Conservation (phyloP, 169 alveolate species). For the Ichthyophthirius multifiliis region DNA sequence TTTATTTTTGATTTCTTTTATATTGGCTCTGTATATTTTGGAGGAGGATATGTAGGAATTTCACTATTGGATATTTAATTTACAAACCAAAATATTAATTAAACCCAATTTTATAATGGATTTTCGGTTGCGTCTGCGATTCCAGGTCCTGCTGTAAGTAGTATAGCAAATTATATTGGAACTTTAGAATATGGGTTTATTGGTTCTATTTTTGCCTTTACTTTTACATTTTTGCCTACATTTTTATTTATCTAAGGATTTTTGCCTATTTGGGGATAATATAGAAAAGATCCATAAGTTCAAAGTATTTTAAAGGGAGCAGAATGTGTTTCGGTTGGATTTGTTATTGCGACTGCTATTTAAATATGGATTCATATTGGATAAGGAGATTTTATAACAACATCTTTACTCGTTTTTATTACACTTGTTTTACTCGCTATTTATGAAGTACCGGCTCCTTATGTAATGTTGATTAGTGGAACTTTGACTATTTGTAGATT, state of each 20-base stretch:
- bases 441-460: slow-evolving; percentile 9
- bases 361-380: not conserved
- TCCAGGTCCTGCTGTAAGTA: slow-evolving; percentile 13
- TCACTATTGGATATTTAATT: not conserved
- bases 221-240: not conserved
- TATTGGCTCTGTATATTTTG: slow-evolving; percentile 4
- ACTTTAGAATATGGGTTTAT: not conserved
- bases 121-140: not conserved
- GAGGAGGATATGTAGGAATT: slow-evolving; percentile 17
- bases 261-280: not conserved
- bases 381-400: not conserved
- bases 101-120: slow-evolving; percentile 5
- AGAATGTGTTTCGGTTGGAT: not conserved
- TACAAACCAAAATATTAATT: not conserved
- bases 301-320: not conserved
- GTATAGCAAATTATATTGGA: slow-evolving; percentile 9
- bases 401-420: not conserved
- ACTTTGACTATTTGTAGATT: not conserved
- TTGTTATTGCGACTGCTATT: not conserved
- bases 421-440: not conserved
- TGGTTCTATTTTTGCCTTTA: not conserved
- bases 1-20: not conserved
- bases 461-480: not conserved
- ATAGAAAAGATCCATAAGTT: not conserved
- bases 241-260: slow-evolving; percentile 8